Conservation (phyloP, 352 stramenopile genomes). For the Blastocystis sp. region DNA sequence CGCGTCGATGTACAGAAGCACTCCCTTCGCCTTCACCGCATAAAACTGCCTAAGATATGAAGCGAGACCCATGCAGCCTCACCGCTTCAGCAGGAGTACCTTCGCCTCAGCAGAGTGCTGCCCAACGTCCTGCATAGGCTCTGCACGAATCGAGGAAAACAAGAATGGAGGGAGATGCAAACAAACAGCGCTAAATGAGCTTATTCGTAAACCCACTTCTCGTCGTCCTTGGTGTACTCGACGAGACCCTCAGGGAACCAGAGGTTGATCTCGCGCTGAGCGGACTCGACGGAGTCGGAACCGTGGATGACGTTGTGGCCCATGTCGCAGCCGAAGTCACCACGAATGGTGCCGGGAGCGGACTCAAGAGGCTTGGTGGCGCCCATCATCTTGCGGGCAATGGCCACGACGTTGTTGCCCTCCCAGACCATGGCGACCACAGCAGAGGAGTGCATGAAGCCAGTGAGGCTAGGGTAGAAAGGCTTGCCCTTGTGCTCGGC, state of each 20-base stretch:
- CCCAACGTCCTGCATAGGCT: no score
- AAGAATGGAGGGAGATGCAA: no score
- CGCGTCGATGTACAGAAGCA: constrained; percentile 4
- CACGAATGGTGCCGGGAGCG: constrained; percentile 93
- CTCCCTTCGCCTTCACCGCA: background rate
- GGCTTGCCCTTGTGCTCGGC: constrained; percentile 89
- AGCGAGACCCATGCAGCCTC: background rate
- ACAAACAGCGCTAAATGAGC: constrained; percentile 35
- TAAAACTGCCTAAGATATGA: constrained; percentile 17
- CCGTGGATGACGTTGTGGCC: constrained; percentile 94
- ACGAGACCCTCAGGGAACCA: constrained; percentile 94
- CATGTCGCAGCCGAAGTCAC: constrained; percentile 88
- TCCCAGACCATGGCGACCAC: constrained; percentile 83
- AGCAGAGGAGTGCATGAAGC: constrained; percentile 91
- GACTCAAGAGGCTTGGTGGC: constrained; percentile 93
- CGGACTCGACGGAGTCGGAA: constrained; percentile 94
- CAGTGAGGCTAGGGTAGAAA: constrained; percentile 89
- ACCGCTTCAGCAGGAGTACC: background rate
- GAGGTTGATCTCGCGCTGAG: constrained; percentile 93
- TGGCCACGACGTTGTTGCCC: constrained; percentile 88
- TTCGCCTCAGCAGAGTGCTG: background rate
- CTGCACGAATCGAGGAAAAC: no score
- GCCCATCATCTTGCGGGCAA: constrained; percentile 93
- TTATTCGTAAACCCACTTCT: constrained; percentile 92
- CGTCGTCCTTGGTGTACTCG: constrained; percentile 87